Evolutionary conservation across 2,329 filamentous ascomycete genomes (phyloP).

Genomic region (Claviceps monticola): DNA sequence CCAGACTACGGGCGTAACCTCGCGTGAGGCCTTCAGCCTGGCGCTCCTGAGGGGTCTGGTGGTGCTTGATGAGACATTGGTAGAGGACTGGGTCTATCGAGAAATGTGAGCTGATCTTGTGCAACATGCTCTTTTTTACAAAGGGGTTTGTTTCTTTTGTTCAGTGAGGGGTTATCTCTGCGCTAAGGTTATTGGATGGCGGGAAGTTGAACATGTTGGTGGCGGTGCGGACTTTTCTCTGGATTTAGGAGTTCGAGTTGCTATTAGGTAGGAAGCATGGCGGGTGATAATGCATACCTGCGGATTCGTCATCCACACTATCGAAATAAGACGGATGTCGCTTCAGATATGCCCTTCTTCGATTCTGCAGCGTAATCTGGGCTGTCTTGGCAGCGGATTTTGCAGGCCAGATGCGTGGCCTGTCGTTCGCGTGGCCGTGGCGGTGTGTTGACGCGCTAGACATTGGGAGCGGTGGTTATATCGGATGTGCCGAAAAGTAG

Average conservation of each 20-base stretch:
- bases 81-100: slow-evolving; percentile 61
- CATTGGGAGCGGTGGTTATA: not conserved
- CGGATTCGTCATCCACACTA: slow-evolving; percentile 39
- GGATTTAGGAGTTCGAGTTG: no score
- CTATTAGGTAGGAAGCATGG: no score
- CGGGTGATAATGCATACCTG: slow-evolving; percentile 22
- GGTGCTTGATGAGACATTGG: slow-evolving; percentile 63
- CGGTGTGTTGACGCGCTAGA: not conserved
- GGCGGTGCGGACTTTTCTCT: no score
- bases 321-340: slow-evolving; percentile 59
- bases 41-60: slow-evolving; percentile 60
- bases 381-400: slow-evolving; percentile 27
- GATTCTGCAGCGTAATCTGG: slow-evolving; percentile 53
- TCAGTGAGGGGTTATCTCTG: no score
- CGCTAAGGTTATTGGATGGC: no score
- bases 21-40: slow-evolving; percentile 58
- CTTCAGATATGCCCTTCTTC: slow-evolving; percentile 63
- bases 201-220: no score
- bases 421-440: slow-evolving; percentile 10
- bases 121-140: no score
- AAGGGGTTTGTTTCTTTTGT: no score
- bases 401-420: slow-evolving; percentile 29
- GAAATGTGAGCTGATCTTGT: not conserved
- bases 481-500: no score
- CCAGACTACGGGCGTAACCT: slow-evolving; percentile 66